phyloP scores from a whole-genome alignment of 345 rosid species.

The Sonneratia caseolaris region DNA sequence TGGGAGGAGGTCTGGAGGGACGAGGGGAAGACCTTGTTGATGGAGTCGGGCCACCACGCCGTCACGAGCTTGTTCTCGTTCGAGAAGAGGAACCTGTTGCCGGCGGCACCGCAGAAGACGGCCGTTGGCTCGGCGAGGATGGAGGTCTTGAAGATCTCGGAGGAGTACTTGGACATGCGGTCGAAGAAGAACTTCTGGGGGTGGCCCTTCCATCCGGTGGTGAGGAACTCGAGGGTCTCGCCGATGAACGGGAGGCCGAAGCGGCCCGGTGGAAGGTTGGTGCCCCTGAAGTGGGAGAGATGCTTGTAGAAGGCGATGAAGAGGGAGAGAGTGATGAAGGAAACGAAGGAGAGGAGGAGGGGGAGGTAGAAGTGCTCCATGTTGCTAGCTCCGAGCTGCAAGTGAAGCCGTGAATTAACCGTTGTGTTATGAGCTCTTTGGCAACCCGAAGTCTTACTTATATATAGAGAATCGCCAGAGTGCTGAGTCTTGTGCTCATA shows the following conservation, averaged over 20 bases:
- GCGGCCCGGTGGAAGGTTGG: slow-evolving; percentile 28
- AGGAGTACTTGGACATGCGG: slow-evolving; percentile 13
- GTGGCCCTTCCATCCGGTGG: slow-evolving; percentile 25
- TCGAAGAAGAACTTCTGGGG: slow-evolving; percentile 27
- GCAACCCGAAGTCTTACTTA: neutral
- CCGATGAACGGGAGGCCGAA: slow-evolving; percentile 22
- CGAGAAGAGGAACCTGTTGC: slow-evolving; percentile 27
- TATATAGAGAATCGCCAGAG: neutral
- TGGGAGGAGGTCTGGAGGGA: slow-evolving; percentile 18
- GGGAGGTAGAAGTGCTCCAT: slow-evolving; percentile 12
- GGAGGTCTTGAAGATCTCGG: slow-evolving; percentile 22
- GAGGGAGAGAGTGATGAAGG: slow-evolving; percentile 12
- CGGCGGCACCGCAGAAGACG: slow-evolving; percentile 18
- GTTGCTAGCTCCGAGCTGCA: neutral
- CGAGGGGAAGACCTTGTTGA: slow-evolving; percentile 30
- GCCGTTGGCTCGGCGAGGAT: slow-evolving; percentile 22
- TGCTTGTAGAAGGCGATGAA: slow-evolving; percentile 20
- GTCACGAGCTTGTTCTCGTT: slow-evolving; percentile 31
- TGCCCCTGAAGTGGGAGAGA: slow-evolving; percentile 13
- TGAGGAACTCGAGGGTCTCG: slow-evolving; percentile 25
- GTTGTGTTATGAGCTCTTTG: neutral
- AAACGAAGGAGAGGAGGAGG: slow-evolving; percentile 14
- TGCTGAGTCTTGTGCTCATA: too few species aligned
- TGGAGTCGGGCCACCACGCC: slow-evolving; percentile 33
- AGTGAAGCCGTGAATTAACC: neutral